Conservation (phyloP, 768 basidiomycete genomes). For the Scleroderma bovista region DNA sequence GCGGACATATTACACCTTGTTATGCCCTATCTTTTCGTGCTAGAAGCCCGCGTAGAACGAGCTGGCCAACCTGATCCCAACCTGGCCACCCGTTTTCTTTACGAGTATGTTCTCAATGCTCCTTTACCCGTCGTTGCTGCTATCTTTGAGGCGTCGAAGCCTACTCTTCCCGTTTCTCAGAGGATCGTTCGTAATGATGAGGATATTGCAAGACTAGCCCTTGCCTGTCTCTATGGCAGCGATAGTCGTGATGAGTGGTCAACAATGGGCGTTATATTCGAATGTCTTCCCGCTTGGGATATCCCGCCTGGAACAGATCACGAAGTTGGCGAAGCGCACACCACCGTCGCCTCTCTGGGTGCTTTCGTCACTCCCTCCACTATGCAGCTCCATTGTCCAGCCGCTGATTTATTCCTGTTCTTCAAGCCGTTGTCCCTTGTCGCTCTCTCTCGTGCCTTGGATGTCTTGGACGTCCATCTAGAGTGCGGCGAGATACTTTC, state of each 20-base stretch:
- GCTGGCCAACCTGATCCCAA: constrained; percentile 61
- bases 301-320: constrained; percentile 48
- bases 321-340: constrained; percentile 72
- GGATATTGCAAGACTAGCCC: constrained; percentile 79
- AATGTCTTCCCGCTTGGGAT: constrained; percentile 93
- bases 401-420: constrained; percentile 73
- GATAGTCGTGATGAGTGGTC: constrained; percentile 67
- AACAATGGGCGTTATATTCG: constrained; percentile 88
- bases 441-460: constrained; percentile 76
- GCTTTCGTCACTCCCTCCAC: constrained; percentile 75
- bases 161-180: constrained; percentile 64
- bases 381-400: constrained; percentile 44
- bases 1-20: constrained; percentile 71
- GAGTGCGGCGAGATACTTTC: constrained; percentile 90
- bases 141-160: constrained; percentile 89
- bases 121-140: constrained; percentile 65
- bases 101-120: constrained; percentile 66
- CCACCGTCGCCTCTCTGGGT: constrained; percentile 76
- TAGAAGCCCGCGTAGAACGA: constrained; percentile 86
- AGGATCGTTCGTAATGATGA: constrained; percentile 78
- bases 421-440: constrained; percentile 73
- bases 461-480: constrained; percentile 90
- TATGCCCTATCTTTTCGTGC: constrained; percentile 88
- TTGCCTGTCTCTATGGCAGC: constrained; percentile 86
- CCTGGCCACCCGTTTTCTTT: constrained; percentile 59